Conservation (phyloP, 163 green algal genomes). For the Picocystis sp. region DNA sequence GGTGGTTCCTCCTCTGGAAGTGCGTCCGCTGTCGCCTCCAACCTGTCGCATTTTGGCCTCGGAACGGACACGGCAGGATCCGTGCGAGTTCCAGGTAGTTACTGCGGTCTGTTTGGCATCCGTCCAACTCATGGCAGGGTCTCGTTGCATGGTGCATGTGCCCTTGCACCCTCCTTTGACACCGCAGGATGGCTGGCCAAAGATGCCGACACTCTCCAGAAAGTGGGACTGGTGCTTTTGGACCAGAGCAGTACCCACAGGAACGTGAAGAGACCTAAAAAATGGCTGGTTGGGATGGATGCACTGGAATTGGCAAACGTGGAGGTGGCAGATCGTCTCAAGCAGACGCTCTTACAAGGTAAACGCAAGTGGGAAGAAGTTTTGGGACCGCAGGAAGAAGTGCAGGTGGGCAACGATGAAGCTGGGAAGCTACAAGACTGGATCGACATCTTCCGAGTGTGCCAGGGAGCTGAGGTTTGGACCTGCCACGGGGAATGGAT, state of each 20-base stretch:
- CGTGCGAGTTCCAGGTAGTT: slow-evolving; percentile 62
- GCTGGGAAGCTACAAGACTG: slow-evolving; percentile 27
- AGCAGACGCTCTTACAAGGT: slow-evolving; percentile 11
- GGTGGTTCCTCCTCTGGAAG: slow-evolving; percentile 82
- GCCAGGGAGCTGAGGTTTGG: slow-evolving; percentile 49
- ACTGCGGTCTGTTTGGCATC: slow-evolving; percentile 67
- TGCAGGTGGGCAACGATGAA: slow-evolving; percentile 20
- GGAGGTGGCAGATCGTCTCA: slow-evolving; percentile 29
- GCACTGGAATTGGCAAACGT: slow-evolving; percentile 40
- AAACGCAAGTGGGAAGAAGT: slow-evolving; percentile 10
- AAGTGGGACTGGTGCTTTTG: slow-evolving; percentile 35
- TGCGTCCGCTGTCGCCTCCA: slow-evolving; percentile 32
- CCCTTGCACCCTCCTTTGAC: slow-evolving; percentile 74
- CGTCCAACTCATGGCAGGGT: slow-evolving; percentile 63
- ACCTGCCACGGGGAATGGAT: slow-evolving; percentile 42
- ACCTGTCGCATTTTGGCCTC: slow-evolving; percentile 32
- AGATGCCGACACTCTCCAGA: slow-evolving; percentile 23
- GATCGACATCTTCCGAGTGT: slow-evolving; percentile 44
- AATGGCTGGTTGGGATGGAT: slow-evolving; percentile 51
- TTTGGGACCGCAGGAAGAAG: slow-evolving; percentile 28
- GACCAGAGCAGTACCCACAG: not conserved
- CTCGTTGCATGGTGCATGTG: slow-evolving; percentile 27
- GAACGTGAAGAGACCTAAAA: not conserved
- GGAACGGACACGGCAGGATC: slow-evolving; percentile 74
- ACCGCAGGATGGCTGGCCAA: slow-evolving; percentile 44